Base-by-base conservation (phyloP, 225 moss, liverwort and hornwort genomes). In the Pleurozium schreberi region DNA sequence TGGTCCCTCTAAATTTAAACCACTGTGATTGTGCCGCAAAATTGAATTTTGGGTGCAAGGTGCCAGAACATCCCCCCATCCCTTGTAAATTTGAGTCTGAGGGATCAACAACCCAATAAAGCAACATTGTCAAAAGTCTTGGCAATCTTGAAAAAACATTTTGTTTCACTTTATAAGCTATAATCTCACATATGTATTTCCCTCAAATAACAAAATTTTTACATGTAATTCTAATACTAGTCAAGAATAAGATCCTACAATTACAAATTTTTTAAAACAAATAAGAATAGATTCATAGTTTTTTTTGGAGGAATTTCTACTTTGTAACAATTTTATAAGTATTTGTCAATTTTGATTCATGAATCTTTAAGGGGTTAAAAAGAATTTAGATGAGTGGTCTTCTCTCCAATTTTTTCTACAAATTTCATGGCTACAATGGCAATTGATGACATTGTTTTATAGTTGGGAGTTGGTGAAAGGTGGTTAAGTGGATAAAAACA, bases 231-330 rank as follows among this genome's bases (percentile, higher is more conserved):
- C 12, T 18, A 30, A 33, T 75, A 12, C 2, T 12, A 33, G 20
- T 50, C 8, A 75, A 74, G 8, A 50, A 4, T 11, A 19, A 49
- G 2, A 50, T 11, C 13, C 5, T 18, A 8, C 1, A 0, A 1
- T 8, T 75, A 21, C 1, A 50, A 34, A 21, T 20, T 50, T 8
- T 49, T 7, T 20, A 7, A 50, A 75, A 31, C 2, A 27, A 33
- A 75, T 12, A 1, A 11, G 31, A 31, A 12, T 33, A 33, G 19
- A 75, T 12, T 49, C 33, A 6, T 18, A 73, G 9, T 49, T 3
- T 1, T 12, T 18, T 27, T 20, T 7, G 18, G 18, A 31, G 18
- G 7, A 49, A 18, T 1, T 33, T 18, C 1, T 31, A 31, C 47
- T 31, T 19, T 50, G 20, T 34, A 45, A 5, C 0, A 34, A 1